These are phyloP conservation scores for Cenchrus purpureus DNA, from an alignment of 176 grass and related monocot genomes.

Conservation along the genomic window DNA sequence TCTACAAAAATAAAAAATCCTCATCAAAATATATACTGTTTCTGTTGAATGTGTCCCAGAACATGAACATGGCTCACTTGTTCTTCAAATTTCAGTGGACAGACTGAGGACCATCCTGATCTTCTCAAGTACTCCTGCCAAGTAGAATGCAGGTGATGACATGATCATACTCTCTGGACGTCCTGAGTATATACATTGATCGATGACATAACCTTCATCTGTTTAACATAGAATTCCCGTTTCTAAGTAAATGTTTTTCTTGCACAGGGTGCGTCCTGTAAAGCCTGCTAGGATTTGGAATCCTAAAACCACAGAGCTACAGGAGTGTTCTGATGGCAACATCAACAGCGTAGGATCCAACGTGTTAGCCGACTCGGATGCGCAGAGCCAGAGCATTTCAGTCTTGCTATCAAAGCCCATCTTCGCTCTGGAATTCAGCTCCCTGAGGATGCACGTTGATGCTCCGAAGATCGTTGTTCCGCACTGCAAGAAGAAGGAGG, in stretches of 20 bases:
- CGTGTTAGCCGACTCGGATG: constrained; percentile 40
- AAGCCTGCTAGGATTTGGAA: constrained; percentile 67
- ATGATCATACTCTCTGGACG: constrained; percentile 14
- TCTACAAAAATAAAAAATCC: background rate
- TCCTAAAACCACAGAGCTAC: constrained; percentile 30
- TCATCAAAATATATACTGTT: background rate
- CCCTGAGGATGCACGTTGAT: constrained; percentile 76
- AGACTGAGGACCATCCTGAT: constrained; percentile 68
- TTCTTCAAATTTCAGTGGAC: constrained; percentile 76
- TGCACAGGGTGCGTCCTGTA: constrained; percentile 69
- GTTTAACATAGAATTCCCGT: background rate
- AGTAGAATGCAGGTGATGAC: constrained; percentile 78
- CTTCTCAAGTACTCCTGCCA: constrained; percentile 94
- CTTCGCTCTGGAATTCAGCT: constrained; percentile 82
- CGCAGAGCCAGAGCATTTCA: constrained; percentile 49
- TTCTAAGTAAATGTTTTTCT: constrained; percentile 28
- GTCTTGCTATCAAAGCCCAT: constrained; percentile 85
- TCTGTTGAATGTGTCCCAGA: background rate
- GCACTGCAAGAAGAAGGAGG: constrained; percentile 52
- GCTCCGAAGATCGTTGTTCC: constrained; percentile 58
- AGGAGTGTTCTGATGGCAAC: constrained; percentile 35
- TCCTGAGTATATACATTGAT: constrained; percentile 2
- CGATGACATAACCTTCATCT: background rate
- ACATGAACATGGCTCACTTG: constrained; percentile 26
- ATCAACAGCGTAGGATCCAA: background rate